These are phyloP conservation scores for Podaxis rugospora DNA, from an alignment of 768 basidiomycete species.

Conservation along the genomic window DNA sequence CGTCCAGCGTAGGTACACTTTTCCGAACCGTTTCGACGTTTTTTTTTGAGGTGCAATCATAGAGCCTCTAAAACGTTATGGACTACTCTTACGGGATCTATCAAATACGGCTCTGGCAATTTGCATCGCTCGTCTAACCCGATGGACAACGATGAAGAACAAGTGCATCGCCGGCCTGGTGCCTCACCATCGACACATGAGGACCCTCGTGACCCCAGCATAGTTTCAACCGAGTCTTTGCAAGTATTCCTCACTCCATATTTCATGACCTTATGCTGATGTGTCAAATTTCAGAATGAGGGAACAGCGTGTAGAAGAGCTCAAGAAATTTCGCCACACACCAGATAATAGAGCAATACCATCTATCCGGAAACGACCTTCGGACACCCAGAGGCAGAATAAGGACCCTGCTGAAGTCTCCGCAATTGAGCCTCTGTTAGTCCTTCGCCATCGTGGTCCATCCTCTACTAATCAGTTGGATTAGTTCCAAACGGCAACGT, in stretches of 20 bases:
- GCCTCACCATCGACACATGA: background rate
- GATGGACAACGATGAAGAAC: background rate
- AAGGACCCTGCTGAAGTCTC: background rate
- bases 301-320: background rate
- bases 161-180: background rate
- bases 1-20: background rate
- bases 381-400: background rate
- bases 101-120: background rate
- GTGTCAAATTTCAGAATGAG: background rate
- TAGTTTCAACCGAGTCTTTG: background rate
- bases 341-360: background rate
- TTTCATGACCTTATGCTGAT: background rate
- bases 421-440: slow-evolving; percentile 3
- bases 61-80: background rate
- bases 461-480: background rate
- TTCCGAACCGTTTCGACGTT: background rate
- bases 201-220: background rate
- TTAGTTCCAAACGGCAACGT: slow-evolving; percentile 6
- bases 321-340: background rate
- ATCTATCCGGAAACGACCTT: background rate
- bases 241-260: background rate
- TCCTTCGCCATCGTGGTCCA: background rate
- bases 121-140: background rate
- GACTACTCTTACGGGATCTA: background rate
- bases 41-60: background rate